Conservation (phyloP, 768 basidiomycete species). For the Lactarius quietus region DNA sequence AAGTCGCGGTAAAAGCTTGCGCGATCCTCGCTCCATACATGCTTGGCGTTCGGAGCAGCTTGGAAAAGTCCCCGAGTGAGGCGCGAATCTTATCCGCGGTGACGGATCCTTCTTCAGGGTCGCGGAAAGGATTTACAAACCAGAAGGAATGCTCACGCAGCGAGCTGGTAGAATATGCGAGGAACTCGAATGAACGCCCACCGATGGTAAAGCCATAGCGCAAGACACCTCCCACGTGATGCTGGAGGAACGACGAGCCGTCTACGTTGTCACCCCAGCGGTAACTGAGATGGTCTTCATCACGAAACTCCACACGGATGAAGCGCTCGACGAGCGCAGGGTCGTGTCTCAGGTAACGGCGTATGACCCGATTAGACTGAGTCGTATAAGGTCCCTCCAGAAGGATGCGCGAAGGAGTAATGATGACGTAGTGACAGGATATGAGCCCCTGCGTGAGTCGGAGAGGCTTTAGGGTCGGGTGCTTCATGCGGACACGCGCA, state of each 20-base stretch:
- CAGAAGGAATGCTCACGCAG: conserved; percentile 79
- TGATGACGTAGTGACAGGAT: conserved; percentile 68
- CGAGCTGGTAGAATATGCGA: conserved; percentile 79
- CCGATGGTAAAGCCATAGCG: conserved; percentile 66
- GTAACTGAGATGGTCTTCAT: conserved; percentile 74
- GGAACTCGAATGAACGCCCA: conserved; percentile 70
- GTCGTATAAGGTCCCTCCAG: conserved; percentile 73
- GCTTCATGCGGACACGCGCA: conserved; percentile 34
- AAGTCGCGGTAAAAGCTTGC: conserved; percentile 82
- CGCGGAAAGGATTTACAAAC: conserved; percentile 66
- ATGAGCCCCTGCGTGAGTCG: conserved; percentile 42
- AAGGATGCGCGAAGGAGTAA: conserved; percentile 70
- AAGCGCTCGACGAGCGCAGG: conserved; percentile 60
- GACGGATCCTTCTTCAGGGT: conserved; percentile 43
- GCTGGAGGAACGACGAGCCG: conserved; percentile 47
- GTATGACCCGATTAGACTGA: conserved; percentile 79
- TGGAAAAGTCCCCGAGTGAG: conserved; percentile 65
- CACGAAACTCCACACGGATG: conserved; percentile 79
- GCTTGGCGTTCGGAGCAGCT: conserved; percentile 49
- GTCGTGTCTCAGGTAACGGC: conserved; percentile 42
- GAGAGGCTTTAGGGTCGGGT: conserved; percentile 24
- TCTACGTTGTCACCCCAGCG: conserved; percentile 69
- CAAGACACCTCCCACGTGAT: conserved; percentile 35
- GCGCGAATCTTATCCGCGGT: conserved; percentile 57
- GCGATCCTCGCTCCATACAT: conserved; percentile 81